phyloP scores from a whole-genome alignment of 2,329 filamentous ascomycete genomes.

The Calonectria pseudoreteaudii region DNA sequence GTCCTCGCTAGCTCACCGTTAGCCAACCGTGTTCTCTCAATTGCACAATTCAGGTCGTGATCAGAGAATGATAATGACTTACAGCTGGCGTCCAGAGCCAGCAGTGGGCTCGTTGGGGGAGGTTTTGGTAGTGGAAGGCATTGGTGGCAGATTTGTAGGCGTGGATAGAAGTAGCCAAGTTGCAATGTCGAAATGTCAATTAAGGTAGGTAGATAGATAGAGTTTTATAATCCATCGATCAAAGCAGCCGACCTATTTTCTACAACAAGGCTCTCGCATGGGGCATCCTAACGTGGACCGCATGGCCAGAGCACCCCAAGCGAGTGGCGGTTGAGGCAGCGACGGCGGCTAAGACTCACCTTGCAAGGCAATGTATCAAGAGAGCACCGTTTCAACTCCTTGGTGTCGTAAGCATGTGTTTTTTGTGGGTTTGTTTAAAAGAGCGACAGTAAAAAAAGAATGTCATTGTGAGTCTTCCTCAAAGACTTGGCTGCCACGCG shows the following conservation, averaged over 20 bases:
- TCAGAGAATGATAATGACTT: neutral
- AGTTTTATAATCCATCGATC: neutral
- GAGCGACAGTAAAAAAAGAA: neutral
- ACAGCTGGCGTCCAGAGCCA: neutral
- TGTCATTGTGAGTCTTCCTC: neutral
- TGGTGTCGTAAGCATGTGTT: neutral
- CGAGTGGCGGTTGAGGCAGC: neutral
- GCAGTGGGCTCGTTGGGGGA: neutral
- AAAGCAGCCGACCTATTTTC: neutral
- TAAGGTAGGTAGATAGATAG: neutral
- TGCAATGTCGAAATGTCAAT: neutral
- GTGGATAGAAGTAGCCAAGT: neutral
- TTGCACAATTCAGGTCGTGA: neutral
- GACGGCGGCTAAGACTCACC: neutral
- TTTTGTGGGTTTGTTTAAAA: neutral
- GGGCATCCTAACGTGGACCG: neutral
- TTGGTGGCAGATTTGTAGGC: neutral
- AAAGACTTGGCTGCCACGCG: neutral
- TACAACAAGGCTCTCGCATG: neutral
- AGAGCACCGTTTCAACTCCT: neutral
- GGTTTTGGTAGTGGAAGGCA: neutral
- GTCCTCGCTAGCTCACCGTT: neutral
- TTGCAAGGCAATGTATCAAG: neutral
- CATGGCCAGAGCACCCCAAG: neutral
- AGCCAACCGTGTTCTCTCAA: neutral